Evolutionary conservation across 306 rosid species (phyloP).

Genomic region (Corylus americana): DNA sequence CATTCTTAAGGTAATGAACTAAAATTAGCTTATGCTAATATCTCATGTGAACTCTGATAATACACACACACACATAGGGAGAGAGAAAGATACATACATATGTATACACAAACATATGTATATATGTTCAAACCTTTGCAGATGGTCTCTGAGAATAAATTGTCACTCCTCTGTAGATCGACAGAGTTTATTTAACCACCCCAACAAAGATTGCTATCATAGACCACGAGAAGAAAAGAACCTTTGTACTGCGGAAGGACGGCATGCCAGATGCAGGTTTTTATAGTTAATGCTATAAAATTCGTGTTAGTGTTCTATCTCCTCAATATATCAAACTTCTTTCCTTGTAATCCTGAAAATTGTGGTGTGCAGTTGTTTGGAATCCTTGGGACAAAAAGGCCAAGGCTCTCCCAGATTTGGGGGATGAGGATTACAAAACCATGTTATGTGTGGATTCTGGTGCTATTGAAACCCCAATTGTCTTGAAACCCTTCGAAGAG

Average conservation of each 20-base stretch:
- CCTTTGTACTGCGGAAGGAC: conserved; percentile 63
- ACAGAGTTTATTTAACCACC: conserved; percentile 62
- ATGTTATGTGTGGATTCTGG: conserved; percentile 76
- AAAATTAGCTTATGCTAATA: not conserved
- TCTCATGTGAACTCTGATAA: not conserved
- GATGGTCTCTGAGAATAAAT: conserved; percentile 20
- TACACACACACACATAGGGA: not conserved
- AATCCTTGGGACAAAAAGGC: conserved; percentile 80
- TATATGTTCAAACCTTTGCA: not conserved
- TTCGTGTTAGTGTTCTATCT: not conserved
- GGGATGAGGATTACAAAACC: conserved; percentile 66
- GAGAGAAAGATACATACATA: too few species aligned
- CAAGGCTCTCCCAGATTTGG: conserved; percentile 60
- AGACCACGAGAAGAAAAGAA: conserved; percentile 83
- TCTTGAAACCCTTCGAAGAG: conserved; percentile 68
- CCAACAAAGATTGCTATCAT: conserved; percentile 71
- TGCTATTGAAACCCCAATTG: conserved; percentile 52
- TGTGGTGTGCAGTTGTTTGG: conserved; percentile 60
- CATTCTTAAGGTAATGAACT: not conserved
- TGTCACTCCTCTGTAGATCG: conserved; percentile 40
- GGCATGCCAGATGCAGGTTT: conserved; percentile 76
- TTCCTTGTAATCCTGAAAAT: not conserved
- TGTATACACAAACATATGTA: too few species aligned
- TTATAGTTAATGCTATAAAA: not conserved
- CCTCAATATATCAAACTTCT: not conserved